Base-by-base conservation (phyloP, 2,329 filamentous ascomycete genomes). In the Penicillium sp. region DNA sequence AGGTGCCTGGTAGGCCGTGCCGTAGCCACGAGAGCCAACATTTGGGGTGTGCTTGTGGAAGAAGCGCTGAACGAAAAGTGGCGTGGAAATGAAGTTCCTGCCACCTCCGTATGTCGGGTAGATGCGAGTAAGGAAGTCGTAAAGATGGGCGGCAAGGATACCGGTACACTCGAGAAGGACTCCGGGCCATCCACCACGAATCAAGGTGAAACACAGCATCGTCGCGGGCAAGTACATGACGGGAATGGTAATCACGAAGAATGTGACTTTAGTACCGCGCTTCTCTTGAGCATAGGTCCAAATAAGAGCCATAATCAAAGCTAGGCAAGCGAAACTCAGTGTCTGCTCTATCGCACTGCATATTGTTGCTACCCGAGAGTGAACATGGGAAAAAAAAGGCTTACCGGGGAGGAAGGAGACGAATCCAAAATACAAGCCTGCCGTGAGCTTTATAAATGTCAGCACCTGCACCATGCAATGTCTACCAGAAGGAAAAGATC, bases 41-140 rank as follows among this genome's bases (percentile, higher is more conserved):
- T 72, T 72, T 24, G 72, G 73, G 26, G 59, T 65, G 46, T 57
- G 41, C 5, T 70, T 77, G 49, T 75, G 73, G 49, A 91, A 85
- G 57, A 86, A 78, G 46, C 78, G 77, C 50, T 81, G 82, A 49
- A 97, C 70, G 56, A 90, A 83, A 5, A 68, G 66, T 2, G 93
- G 93, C 0, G 90, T 93, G 11, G 77, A 75, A 33, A 96, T 76
- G 42, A 85, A 77, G 63, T 90, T 95, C 44, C 75, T 76, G 0
- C 93, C 93, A 47, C 88, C 87, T 29, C 90, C 91, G 64, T 93
- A 93, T 47, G 87, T 82, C 4, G 93, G 93, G 76, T 90, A 97
- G 37, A 96, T 78, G 42, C 88, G 81, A 2, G 87, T 89, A 43
- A 96, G 69, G 64, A 97, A 98, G 66, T 97, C 88, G 69, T 89